Evolutionary conservation across 2,329 filamentous ascomycete genomes (phyloP), one percentile per base, ranked within the genome.

Genomic region (Aspergillus pseudonomiae): DNA sequence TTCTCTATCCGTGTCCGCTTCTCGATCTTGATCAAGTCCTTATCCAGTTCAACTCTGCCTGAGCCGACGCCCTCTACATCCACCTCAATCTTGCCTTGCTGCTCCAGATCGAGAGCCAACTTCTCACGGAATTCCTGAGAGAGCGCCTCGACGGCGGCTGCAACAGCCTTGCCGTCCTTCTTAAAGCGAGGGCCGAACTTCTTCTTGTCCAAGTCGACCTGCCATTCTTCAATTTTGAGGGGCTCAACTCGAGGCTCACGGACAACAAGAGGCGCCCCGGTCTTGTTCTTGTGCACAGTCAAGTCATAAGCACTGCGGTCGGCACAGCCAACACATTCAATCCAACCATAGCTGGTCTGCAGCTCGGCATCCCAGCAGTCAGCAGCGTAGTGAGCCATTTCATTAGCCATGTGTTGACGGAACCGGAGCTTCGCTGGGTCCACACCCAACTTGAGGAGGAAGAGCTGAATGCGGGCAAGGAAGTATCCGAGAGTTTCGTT

Each of bases 401-500:
- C 90, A 71, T 92, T 92, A 57, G 86, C 86, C 94, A 99, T 97
- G 81, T 99, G 95, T 81, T 99, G 95, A 74, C 95, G 89, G 86
- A 98, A 98, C 60, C 95, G 91, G 71, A 98, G 87, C 84, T 98
- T 99, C 69, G 83, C 86, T 76, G 88, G 84, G 77, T 98, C 94
- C 55, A 96, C 85, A 75, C 95, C 95, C 70, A 99, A 90, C 80
- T 90, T 93, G 74, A 91, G 79, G 70, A 98, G 85, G 86, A 98
- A 99, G 46, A 92, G 87, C 76, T 95, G 90, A 74, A 99, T 97
- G 61, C 95, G 89, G 52, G 93, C 95, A 56, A 99, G 83, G 85
- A 99, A 99, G 83, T 99, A 99, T 66, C 95, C 95, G 52, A 99
- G 86, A 0, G 95, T 99, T 85, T 99, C 94, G 79, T 98, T 99